These are phyloP conservation scores for Cyberlindnera maritima DNA, from an alignment of 805 yeast genomes.

Conservation along the genomic window DNA sequence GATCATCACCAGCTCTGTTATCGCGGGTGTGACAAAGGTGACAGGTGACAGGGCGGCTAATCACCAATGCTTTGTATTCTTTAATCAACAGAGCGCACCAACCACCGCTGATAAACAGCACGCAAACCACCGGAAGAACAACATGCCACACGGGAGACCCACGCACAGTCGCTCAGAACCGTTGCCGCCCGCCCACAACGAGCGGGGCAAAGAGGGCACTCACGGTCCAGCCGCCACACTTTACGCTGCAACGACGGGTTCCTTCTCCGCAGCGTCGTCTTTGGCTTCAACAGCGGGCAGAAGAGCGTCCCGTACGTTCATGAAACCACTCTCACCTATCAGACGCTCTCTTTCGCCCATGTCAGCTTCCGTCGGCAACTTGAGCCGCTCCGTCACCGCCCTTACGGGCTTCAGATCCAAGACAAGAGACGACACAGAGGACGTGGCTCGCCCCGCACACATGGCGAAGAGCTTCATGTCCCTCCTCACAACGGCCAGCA, in stretches of 20 bases:
- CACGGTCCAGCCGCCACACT: neutral
- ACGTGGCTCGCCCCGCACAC: slow-evolving; percentile 37
- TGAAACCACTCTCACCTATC: slow-evolving; percentile 14
- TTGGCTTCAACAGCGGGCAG: slow-evolving; percentile 2
- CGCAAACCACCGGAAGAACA: neutral
- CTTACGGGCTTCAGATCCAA: slow-evolving; percentile 1
- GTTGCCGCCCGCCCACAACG: neutral
- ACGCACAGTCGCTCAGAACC: neutral
- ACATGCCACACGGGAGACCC: neutral
- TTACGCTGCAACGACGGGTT: neutral
- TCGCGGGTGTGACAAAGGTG: no score
- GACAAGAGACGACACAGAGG: slow-evolving; percentile 18
- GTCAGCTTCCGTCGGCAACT: slow-evolving; percentile 8
- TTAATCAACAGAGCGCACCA: no score
- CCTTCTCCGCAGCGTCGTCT: neutral
- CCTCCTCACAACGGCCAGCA: slow-evolving; percentile 54
- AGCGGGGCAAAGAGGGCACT: neutral
- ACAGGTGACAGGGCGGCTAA: neutral
- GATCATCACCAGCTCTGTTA: no score
- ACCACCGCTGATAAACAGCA: no score
- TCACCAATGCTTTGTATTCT: no score
- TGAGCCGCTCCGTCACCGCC: slow-evolving; percentile 10
- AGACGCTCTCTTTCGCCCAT: slow-evolving; percentile 12
- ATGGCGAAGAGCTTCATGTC: slow-evolving; percentile 54
- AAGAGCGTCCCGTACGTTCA: slow-evolving; percentile 7